Evolutionary conservation across 805 yeast genomes (phyloP).

Genomic region (Candida suzukii): DNA sequence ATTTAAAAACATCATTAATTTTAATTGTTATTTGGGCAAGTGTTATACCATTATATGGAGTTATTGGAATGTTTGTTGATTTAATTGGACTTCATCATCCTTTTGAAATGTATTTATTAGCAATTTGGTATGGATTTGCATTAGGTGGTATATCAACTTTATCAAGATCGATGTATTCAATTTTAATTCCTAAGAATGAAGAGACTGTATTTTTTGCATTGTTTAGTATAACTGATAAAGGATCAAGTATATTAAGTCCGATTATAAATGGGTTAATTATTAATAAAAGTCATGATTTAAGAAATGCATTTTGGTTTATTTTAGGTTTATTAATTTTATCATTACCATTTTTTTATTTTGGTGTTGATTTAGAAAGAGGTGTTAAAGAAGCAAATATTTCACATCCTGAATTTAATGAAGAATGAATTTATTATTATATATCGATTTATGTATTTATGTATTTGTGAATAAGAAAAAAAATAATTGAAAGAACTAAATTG

Average conservation of each 20-base stretch:
- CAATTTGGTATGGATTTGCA: conserved; percentile 70
- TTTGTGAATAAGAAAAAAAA: not conserved
- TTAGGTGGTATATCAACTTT: conserved; percentile 69
- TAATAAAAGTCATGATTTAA: conserved; percentile 64
- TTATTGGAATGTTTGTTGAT: conserved; percentile 53
- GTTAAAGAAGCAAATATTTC: conserved; percentile 24
- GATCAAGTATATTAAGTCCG: conserved; percentile 72
- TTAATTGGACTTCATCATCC: conserved; percentile 52
- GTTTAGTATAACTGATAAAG: conserved; percentile 74
- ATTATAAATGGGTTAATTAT: conserved; percentile 64
- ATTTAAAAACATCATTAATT: conserved; percentile 43
- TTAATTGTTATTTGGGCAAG: conserved; percentile 54
- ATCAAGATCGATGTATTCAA: conserved; percentile 59
- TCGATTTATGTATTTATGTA: not conserved
- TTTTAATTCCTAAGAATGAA: conserved; percentile 67
- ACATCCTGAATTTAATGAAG: conserved; percentile 17
- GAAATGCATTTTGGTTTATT: conserved; percentile 65
- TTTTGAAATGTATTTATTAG: conserved; percentile 63
- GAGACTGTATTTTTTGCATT: conserved; percentile 73
- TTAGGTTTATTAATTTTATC: conserved; percentile 46
- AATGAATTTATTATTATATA: not conserved
- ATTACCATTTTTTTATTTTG: conserved; percentile 43
- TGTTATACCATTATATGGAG: conserved; percentile 65
- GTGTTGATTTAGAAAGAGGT: conserved; percentile 58
- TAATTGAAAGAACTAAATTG: not conserved